A percentile compares a stretch with the other conserved stretches of the same genome.
These are phyloP conservation scores for Globisporangium cystogenes DNA, from an alignment of 352 stramenopile genomes.

Conservation along the genomic window DNA sequence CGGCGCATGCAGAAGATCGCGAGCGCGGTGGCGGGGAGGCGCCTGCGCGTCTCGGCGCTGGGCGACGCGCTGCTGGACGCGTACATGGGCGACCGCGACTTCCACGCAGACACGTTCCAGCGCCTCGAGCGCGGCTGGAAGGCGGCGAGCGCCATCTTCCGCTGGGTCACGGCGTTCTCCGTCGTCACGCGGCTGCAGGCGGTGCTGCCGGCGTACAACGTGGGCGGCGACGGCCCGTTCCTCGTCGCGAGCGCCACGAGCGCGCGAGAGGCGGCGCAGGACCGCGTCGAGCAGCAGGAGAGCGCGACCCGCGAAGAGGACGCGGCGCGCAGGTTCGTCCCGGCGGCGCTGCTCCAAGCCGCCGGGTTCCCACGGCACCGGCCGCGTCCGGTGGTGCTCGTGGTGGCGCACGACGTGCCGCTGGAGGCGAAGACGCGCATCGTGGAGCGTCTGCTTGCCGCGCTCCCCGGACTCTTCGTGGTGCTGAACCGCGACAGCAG, in stretches of 20 bases:
- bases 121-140: slow-evolving; percentile 35
- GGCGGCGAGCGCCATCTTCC: slow-evolving; percentile 47
- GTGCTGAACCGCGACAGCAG: slow-evolving; percentile 62
- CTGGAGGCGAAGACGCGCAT: slow-evolving; percentile 25
- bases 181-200: slow-evolving; percentile 37
- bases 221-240: slow-evolving; percentile 19
- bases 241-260: slow-evolving; percentile 26
- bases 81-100: slow-evolving; percentile 41
- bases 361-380: slow-evolving; percentile 25
- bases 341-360: slow-evolving; percentile 31
- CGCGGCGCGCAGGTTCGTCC: slow-evolving; percentile 55
- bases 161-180: slow-evolving; percentile 44
- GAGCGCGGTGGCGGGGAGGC: slow-evolving; percentile 24
- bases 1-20: slow-evolving; percentile 53
- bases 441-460: slow-evolving; percentile 26
- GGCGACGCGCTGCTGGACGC: slow-evolving; percentile 35
- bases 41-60: slow-evolving; percentile 32
- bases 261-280: slow-evolving; percentile 31
- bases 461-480: slow-evolving; percentile 72
- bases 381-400: slow-evolving; percentile 53
- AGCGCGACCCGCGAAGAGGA: slow-evolving; percentile 23
- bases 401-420: slow-evolving; percentile 67
- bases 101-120: slow-evolving; percentile 43
- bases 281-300: slow-evolving; percentile 27
- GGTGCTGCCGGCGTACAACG: slow-evolving; percentile 20